Conservation (phyloP, 495 filamentous ascomycete genomes). For the Neurospora discreta region DNA sequence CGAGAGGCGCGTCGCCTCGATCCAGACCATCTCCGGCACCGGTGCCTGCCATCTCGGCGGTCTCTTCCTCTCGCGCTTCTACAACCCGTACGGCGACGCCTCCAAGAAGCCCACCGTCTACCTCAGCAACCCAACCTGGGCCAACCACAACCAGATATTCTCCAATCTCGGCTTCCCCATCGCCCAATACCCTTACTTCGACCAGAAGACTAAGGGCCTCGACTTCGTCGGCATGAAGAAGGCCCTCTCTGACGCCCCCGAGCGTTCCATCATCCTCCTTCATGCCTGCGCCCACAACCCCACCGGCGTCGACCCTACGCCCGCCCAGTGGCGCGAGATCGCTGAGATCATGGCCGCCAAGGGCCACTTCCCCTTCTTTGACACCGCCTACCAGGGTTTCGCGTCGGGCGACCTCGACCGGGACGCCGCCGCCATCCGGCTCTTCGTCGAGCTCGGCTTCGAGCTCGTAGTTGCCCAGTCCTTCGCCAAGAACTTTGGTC, state of each 20-base stretch:
- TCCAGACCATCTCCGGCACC: conserved; percentile 85
- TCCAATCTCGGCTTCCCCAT: conserved; percentile 72
- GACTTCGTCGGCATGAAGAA: conserved; percentile 81
- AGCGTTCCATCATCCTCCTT: conserved; percentile 76
- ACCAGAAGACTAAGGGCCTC: conserved; percentile 70
- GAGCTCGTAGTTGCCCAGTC: conserved; percentile 93
- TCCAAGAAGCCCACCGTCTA: conserved; percentile 58
- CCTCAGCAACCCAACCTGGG: conserved; percentile 92
- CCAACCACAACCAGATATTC: conserved; percentile 98
- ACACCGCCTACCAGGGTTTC: conserved; percentile 96
- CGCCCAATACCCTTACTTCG: conserved; percentile 89
- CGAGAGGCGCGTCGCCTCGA: conserved; percentile 66
- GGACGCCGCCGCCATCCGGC: conserved; percentile 82
- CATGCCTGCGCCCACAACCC: conserved; percentile 98
- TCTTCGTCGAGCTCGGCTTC: conserved; percentile 91
- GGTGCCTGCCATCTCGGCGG: conserved; percentile 83
- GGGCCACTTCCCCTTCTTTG: conserved; percentile 96
- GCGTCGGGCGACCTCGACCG: conserved; percentile 78
- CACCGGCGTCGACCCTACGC: conserved; percentile 90
- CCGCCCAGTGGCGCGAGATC: conserved; percentile 88
- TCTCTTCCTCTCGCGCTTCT: conserved; percentile 75
- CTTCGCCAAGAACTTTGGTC: conserved; percentile 97
- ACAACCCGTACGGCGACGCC: conserved; percentile 43
- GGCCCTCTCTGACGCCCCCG: conserved; percentile 54
- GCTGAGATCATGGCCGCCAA: conserved; percentile 60